Evolutionary conservation across 768 basidiomycete species (phyloP).

Genomic region (Hysterangium stoloniferum): DNA sequence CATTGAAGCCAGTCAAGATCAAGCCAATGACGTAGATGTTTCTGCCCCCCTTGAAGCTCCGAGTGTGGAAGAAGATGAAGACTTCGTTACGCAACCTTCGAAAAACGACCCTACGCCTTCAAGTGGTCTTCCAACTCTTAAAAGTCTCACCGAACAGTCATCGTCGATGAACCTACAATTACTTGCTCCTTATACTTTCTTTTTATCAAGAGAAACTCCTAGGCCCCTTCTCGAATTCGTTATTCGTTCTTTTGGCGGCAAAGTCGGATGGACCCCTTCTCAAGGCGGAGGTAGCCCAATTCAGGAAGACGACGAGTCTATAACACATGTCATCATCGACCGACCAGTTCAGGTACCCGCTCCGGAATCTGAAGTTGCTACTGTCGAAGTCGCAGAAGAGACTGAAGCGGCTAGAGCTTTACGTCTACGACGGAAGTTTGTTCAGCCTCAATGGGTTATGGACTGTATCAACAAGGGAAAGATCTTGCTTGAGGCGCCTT

Average conservation of each 20-base stretch:
- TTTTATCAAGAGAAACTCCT: slow-evolving; percentile 88
- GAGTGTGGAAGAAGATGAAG: slow-evolving; percentile 39
- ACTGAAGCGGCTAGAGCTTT: slow-evolving; percentile 52
- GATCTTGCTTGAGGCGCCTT: slow-evolving; percentile 77
- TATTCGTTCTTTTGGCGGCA: slow-evolving; percentile 85
- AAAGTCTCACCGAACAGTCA: slow-evolving; percentile 53
- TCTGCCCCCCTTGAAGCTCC: slow-evolving; percentile 25
- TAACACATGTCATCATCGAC: slow-evolving; percentile 95
- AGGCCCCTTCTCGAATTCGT: slow-evolving; percentile 91
- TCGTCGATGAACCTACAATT: slow-evolving; percentile 51
- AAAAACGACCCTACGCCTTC: slow-evolving; percentile 38
- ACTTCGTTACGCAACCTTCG: slow-evolving; percentile 60
- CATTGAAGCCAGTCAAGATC: slow-evolving; percentile 27
- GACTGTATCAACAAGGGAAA: slow-evolving; percentile 89
- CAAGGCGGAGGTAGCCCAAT: slow-evolving; percentile 78
- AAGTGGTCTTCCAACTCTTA: slow-evolving; percentile 53
- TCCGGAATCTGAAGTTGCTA: slow-evolving; percentile 17
- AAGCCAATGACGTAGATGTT: slow-evolving; percentile 28
- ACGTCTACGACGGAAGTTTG: slow-evolving; percentile 66
- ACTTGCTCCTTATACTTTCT: slow-evolving; percentile 85
- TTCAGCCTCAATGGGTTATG: slow-evolving; percentile 97
- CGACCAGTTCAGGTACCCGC: slow-evolving; percentile 45
- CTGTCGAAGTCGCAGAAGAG: slow-evolving; percentile 32
- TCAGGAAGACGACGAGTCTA: slow-evolving; percentile 67
- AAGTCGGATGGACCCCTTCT: slow-evolving; percentile 81